These are phyloP conservation scores for Nakaseomyces delphensis DNA, from an alignment of 1,139 yeast species.

Conservation along the genomic window DNA sequence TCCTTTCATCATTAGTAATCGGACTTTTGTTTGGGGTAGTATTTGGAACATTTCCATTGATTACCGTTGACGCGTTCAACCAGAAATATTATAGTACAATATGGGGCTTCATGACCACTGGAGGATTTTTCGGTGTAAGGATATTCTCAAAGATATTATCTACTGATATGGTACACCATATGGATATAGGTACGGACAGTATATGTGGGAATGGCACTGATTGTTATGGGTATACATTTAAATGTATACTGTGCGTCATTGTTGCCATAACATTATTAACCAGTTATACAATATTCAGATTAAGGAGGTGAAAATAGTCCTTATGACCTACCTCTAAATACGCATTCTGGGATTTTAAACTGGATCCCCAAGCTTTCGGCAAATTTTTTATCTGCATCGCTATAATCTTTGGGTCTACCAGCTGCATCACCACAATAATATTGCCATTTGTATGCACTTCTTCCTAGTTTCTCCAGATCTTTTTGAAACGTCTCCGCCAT, in stretches of 20 bases:
- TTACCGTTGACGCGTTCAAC: conserved; percentile 70
- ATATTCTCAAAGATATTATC: conserved; percentile 37
- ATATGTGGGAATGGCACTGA: conserved; percentile 21
- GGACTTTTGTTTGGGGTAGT: conserved; percentile 77
- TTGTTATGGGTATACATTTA: conserved; percentile 27
- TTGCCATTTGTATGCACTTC: conserved; percentile 38
- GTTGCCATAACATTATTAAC: background rate
- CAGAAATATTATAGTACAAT: conserved; percentile 63
- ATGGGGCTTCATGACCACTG: conserved; percentile 69
- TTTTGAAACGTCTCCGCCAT: conserved; percentile 50
- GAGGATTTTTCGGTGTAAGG: conserved; percentile 37
- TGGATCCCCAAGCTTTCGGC: conserved; percentile 48
- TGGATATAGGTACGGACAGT: conserved; percentile 15
- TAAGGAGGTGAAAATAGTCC: background rate
- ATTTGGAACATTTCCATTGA: conserved; percentile 75
- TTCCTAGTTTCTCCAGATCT: conserved; percentile 25
- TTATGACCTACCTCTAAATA: conserved; percentile 15
- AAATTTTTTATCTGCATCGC: conserved; percentile 66
- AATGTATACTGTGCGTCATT: conserved; percentile 10
- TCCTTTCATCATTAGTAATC: conserved; percentile 49
- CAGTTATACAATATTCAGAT: background rate
- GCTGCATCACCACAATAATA: conserved; percentile 96
- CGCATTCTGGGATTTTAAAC: conserved; percentile 66
- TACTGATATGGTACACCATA: conserved; percentile 34
- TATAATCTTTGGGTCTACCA: conserved; percentile 66